Conservation (phyloP, 2,329 filamentous ascomycete genomes). For the Rutstroemia sp. region DNA sequence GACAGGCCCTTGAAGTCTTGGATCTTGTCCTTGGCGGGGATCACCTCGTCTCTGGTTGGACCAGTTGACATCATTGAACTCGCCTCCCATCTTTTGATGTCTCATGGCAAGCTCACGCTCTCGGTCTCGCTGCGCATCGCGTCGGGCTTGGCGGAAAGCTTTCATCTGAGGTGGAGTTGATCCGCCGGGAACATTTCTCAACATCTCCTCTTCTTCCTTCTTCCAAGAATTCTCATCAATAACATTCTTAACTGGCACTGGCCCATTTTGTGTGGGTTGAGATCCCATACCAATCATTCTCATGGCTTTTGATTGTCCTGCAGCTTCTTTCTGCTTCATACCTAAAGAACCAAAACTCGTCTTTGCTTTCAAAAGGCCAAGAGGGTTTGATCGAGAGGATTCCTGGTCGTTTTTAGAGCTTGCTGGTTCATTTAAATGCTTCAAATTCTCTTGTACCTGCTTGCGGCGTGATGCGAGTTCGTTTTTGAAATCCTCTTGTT, state of each 20-base stretch:
- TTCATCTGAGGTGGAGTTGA: constrained; percentile 20
- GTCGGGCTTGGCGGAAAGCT: constrained; percentile 25
- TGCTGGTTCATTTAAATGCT: constrained; percentile 56
- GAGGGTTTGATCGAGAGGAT: constrained; percentile 41
- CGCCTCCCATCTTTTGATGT: constrained; percentile 17
- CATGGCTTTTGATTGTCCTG: constrained; percentile 42
- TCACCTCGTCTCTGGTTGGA: not conserved
- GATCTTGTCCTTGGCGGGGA: constrained; percentile 11
- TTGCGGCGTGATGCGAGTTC: constrained; percentile 65
- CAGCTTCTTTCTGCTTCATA: constrained; percentile 36
- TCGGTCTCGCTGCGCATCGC: constrained; percentile 27
- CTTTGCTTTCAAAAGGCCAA: constrained; percentile 59
- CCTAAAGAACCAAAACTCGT: constrained; percentile 60
- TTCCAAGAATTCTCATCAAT: constrained; percentile 23
- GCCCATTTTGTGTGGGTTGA: constrained; percentile 23
- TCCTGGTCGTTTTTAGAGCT: constrained; percentile 30
- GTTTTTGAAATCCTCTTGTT: constrained; percentile 63
- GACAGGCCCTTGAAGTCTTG: constrained; percentile 9
- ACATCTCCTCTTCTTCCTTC: constrained; percentile 23
- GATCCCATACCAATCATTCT: constrained; percentile 54
- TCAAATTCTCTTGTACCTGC: constrained; percentile 66
- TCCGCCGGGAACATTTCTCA: constrained; percentile 10
- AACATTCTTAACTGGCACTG: constrained; percentile 33
- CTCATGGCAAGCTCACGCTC: constrained; percentile 24
- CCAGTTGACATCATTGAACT: constrained; percentile 16